These are phyloP conservation scores for Lanmaoa rubissima DNA, from an alignment of 768 basidiomycete species.

Conservation along the genomic window DNA sequence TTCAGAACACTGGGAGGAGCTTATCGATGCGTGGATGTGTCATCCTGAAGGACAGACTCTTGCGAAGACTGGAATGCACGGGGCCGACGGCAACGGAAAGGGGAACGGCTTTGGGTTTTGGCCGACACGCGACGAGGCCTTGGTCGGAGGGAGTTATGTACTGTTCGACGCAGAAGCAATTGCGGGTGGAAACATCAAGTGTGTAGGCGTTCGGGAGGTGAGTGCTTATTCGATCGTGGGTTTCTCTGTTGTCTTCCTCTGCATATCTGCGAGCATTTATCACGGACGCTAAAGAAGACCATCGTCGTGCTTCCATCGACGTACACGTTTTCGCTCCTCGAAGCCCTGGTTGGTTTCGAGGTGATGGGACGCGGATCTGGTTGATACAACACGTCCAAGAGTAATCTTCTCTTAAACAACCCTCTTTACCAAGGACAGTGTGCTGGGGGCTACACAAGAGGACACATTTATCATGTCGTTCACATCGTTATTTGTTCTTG, in stretches of 20 bases:
- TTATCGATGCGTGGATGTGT: conserved; percentile 98
- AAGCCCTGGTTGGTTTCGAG: conserved; percentile 63
- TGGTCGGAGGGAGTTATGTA: conserved; percentile 90
- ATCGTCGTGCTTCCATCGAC: conserved; percentile 72
- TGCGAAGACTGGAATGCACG: conserved; percentile 44
- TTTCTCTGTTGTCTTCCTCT: conserved; percentile 4
- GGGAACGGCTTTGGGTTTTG: conserved; percentile 60
- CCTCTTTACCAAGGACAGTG: conserved; percentile 67
- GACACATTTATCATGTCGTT: conserved; percentile 49
- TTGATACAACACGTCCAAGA: conserved; percentile 97
- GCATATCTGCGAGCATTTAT: background rate
- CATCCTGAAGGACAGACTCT: conserved; percentile 81
- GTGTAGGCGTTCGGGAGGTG: conserved; percentile 41
- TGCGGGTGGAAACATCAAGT: conserved; percentile 33
- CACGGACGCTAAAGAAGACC: conserved; percentile 91
- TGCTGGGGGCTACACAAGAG: conserved; percentile 89
- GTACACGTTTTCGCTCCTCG: conserved; percentile 32
- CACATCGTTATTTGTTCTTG: background rate
- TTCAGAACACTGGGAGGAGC: conserved; percentile 96
- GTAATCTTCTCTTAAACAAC: conserved; percentile 79
- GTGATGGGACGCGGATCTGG: conserved; percentile 41
- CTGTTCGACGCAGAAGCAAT: conserved; percentile 67
- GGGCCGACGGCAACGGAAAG: conserved; percentile 15
- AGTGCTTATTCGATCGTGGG: conserved; percentile 34
- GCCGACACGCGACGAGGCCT: conserved; percentile 67